Percentiles rank a stretch among this genome's conserved stretches.
phyloP scores from a whole-genome alignment of 1,284 basidiomycete genomes.

The Mycena sp. region DNA sequence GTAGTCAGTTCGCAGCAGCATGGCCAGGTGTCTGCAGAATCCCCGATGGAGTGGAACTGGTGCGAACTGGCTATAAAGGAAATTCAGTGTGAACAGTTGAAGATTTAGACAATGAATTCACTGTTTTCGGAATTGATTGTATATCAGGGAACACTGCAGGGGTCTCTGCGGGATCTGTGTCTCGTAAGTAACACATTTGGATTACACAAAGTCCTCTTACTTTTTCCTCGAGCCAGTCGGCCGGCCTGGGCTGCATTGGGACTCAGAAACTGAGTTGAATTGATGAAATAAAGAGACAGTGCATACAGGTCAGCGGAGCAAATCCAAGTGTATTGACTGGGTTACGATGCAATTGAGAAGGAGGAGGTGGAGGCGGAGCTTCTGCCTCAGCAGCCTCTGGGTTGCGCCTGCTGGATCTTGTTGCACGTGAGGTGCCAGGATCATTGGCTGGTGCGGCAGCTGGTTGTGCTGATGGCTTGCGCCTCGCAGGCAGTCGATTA shows the following conservation, averaged over 20 bases:
- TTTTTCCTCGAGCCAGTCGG: no score
- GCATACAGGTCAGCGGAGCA: conserved; percentile 10
- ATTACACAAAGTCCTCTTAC: conserved; percentile 1
- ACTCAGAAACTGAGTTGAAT: conserved; percentile 4
- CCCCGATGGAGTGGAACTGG: not conserved
- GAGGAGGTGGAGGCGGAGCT: no score
- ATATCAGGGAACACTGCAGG: conserved; percentile 3
- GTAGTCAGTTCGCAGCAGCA: conserved; percentile 6
- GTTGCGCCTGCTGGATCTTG: no score
- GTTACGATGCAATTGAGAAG: not conserved
- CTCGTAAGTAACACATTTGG: not conserved
- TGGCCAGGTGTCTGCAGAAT: conserved; percentile 10
- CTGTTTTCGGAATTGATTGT: not conserved
- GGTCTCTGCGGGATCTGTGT: not conserved
- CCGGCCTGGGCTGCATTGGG: no score
- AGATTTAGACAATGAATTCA: conserved; percentile 1
- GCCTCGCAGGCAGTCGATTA: no score
- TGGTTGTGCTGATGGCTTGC: no score
- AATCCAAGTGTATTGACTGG: conserved; percentile 4
- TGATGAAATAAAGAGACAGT: conserved; percentile 2
- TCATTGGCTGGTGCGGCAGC: no score
- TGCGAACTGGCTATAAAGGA: no score
- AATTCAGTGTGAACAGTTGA: not conserved
- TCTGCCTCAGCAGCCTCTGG: no score
- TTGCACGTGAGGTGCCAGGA: no score